Evolutionary conservation across 176 grass and related monocot genomes (phyloP).

Genomic region (Echinochloa phyllopogon): DNA sequence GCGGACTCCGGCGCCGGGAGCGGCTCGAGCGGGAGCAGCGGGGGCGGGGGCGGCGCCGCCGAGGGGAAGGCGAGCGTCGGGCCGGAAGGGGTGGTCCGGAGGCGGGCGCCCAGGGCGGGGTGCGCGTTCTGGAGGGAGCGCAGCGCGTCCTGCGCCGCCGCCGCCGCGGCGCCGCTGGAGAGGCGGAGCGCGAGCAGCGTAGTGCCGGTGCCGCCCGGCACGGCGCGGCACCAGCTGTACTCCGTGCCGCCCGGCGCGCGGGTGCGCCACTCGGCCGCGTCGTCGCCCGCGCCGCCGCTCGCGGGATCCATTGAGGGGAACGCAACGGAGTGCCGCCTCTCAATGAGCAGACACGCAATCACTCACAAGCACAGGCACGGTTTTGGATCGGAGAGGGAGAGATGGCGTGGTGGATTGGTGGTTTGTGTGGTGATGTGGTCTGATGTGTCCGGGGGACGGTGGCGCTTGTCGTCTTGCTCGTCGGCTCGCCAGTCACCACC

Average conservation of each 20-base stretch:
- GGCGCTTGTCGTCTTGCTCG: constrained; percentile 16
- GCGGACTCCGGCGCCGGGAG: background rate
- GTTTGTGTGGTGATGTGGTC: constrained; percentile 21
- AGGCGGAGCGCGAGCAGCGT: constrained; percentile 73
- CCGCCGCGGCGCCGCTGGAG: constrained; percentile 33
- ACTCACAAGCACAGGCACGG: too few relatives aligned
- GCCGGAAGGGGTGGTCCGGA: constrained; percentile 48
- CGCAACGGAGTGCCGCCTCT: too few relatives aligned
- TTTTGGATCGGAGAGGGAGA: constrained; percentile 28
- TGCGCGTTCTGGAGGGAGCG: constrained; percentile 55
- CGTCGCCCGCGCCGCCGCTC: background rate
- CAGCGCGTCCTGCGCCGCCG: constrained; percentile 40
- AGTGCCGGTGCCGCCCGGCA: constrained; percentile 80
- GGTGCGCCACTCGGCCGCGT: constrained; percentile 11
- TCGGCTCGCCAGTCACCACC: background rate
- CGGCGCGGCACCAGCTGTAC: constrained; percentile 70
- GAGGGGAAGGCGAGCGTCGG: constrained; percentile 56
- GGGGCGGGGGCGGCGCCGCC: background rate
- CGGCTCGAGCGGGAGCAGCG: constrained; percentile 24
- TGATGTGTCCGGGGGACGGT: background rate
- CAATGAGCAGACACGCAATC: too few relatives aligned
- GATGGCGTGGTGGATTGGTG: background rate
- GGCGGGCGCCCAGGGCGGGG: constrained; percentile 62
- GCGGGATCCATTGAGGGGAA: constrained; percentile 51
- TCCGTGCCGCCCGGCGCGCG: constrained; percentile 65